Evolutionary conservation across 1,284 basidiomycete species (phyloP).

Genomic region (Apiotrichum veenhuisii): DNA sequence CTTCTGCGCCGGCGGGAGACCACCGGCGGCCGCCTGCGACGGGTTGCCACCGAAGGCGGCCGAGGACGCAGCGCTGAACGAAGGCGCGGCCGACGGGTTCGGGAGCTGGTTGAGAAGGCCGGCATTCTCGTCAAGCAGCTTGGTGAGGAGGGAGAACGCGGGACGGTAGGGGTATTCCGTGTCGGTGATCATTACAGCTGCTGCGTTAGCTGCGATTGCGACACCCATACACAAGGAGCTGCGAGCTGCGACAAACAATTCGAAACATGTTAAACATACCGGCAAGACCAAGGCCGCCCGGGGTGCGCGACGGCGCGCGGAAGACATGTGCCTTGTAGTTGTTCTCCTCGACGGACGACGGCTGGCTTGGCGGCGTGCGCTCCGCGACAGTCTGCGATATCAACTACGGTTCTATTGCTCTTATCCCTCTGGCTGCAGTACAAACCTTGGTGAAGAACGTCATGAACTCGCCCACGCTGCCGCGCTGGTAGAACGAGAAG

Average conservation of each 20-base stretch:
- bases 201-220: no score
- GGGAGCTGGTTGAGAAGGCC: constrained; percentile 60
- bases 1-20: constrained; percentile 49
- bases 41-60: constrained; percentile 48
- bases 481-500: constrained; percentile 92
- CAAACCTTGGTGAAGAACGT: constrained; percentile 83
- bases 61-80: constrained; percentile 40
- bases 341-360: constrained; percentile 94
- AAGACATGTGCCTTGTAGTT: constrained; percentile 92
- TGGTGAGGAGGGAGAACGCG: constrained; percentile 91
- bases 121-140: constrained; percentile 89
- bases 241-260: constrained; percentile 10
- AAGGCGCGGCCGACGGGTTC: constrained; percentile 37
- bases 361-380: constrained; percentile 76
- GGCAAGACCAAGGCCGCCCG: constrained; percentile 54
- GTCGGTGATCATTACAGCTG: constrained; percentile 90
- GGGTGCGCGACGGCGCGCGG: constrained; percentile 41
- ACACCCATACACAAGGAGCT: no score
- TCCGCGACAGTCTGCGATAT: constrained; percentile 76
- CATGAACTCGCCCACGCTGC: constrained; percentile 93
- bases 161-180: constrained; percentile 95
- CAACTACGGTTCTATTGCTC: not conserved
- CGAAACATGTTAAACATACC: constrained; percentile 54
- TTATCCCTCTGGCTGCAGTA: not conserved
- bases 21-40: constrained; percentile 43